phyloP scores from a whole-genome alignment of 352 stramenopile species.

The Plasmopara halstedii region DNA sequence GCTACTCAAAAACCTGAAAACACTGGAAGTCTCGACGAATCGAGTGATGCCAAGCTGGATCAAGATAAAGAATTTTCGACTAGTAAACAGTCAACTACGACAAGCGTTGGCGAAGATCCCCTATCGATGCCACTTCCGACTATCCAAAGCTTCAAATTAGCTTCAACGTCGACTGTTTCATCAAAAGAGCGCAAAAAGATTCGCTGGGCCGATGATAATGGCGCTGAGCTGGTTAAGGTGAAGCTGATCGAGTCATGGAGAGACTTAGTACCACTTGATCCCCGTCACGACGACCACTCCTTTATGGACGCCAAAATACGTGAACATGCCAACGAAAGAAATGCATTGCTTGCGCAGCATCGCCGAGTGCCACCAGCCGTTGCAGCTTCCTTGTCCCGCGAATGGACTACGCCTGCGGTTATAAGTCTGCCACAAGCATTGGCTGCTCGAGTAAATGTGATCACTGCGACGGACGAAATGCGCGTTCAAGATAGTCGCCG shows the following conservation, averaged over 20 bases:
- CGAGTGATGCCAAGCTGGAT: constrained; percentile 10
- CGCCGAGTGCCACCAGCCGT: constrained; percentile 53
- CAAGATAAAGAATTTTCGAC: constrained; percentile 9
- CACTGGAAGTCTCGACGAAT: constrained; percentile 9
- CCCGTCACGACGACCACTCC: constrained; percentile 51
- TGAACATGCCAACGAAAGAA: constrained; percentile 70
- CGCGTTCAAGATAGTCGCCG: constrained; percentile 56
- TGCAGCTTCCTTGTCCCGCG: constrained; percentile 36
- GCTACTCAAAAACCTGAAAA: constrained; percentile 27
- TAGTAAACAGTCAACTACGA: constrained; percentile 13
- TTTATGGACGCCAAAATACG: constrained; percentile 82
- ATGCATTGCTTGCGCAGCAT: constrained; percentile 60
- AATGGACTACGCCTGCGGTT: constrained; percentile 61
- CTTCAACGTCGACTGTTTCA: constrained; percentile 19
- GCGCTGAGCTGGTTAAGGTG: constrained; percentile 68
- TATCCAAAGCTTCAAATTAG: constrained; percentile 78
- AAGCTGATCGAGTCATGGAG: constrained; percentile 84
- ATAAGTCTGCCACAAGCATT: constrained; percentile 56
- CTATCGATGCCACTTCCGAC: constrained; percentile 56
- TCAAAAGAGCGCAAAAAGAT: constrained; percentile 52
- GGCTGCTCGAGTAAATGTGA: constrained; percentile 21
- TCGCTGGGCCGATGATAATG: constrained; percentile 73
- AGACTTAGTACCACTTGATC: constrained; percentile 57
- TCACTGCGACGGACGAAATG: constrained; percentile 51
- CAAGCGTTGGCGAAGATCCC: constrained; percentile 25